Conservation (phyloP, 768 basidiomycete species). For the Phaffia australis region DNA sequence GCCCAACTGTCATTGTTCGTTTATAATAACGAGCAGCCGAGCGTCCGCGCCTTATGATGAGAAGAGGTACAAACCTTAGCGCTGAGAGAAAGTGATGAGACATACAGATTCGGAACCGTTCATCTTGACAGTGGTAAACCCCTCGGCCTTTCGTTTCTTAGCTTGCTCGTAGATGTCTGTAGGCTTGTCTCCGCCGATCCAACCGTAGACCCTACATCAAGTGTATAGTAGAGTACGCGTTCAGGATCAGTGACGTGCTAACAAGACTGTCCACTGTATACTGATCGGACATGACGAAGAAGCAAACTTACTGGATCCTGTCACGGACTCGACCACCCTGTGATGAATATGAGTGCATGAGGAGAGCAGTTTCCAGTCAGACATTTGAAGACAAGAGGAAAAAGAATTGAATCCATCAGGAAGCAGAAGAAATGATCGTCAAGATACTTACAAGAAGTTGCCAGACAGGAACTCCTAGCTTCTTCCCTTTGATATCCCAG, state of each 20-base stretch:
- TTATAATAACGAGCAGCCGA: not conserved
- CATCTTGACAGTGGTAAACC: slow-evolving; percentile 64
- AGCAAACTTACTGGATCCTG: slow-evolving; percentile 6
- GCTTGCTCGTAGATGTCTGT: slow-evolving; percentile 48
- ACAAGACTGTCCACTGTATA: too few relatives aligned
- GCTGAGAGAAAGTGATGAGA: not conserved
- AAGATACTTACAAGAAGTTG: slow-evolving; percentile 52
- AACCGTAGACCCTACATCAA: slow-evolving; percentile 36
- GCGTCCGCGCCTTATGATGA: not conserved
- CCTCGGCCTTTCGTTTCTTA: slow-evolving; percentile 48
- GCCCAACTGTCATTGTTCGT: slow-evolving; percentile 35
- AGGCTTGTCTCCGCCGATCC: slow-evolving; percentile 47
- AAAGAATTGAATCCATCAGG: not conserved
- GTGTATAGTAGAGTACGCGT: too few relatives aligned
- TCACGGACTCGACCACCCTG: slow-evolving; percentile 24
- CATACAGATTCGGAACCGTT: slow-evolving; percentile 47
- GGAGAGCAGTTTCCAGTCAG: too few relatives aligned
- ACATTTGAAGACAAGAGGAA: too few relatives aligned
- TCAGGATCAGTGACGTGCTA: too few relatives aligned
- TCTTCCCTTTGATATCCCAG: slow-evolving; percentile 64
- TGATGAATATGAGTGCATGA: too few relatives aligned
- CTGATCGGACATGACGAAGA: too few relatives aligned
- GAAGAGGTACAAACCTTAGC: not conserved
- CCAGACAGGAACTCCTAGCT: slow-evolving; percentile 54
- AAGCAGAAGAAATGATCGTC: not conserved